Evolutionary conservation across 306 rosid species (phyloP), one percentile per base, ranked within the genome.

Genomic region (Urtica urens): DNA sequence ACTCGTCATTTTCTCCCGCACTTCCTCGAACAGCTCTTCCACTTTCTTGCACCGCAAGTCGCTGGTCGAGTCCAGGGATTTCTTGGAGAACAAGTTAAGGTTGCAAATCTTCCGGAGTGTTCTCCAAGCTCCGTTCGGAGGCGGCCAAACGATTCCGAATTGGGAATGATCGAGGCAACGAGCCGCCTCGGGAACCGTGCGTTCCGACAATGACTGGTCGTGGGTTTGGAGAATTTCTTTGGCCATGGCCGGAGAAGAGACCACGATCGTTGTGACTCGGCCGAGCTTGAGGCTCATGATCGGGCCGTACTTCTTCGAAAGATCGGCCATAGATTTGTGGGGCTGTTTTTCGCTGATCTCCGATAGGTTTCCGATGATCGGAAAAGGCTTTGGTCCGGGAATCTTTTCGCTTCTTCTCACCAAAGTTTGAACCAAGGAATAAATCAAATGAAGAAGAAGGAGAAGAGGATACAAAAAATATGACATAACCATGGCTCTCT

Each of bases 341-440:
- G 82, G 79, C n/a, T n/a, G n/a, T n/a, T 50, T 62, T 16, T 64
- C 34, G 0, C 72, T 69, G 5, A 77, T 66, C 5, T 63, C 61
- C 6, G 73, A 42, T 3, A 74, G 68, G 49, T 74, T 81, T 16
- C 85, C 81, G 0, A 71, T 59, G 34, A 81, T 2, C 4, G 85
- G 79, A 6, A 42, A 51, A 1, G 72, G 59, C 2, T 23, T 69
- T 13, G 77, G 90, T 4, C 84, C 90, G 0, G 79, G 81, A n/a
- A n/a, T n/a, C n/a, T n/a, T n/a, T n/a, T n/a, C n/a, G n/a, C n/a
- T n/a, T n/a, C n/a, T n/a, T n/a, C n/a, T n/a, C n/a, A n/a, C n/a
- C n/a, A n/a, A n/a, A n/a, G n/a, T n/a, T n/a, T n/a, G n/a, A n/a
- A n/a, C n/a, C n/a, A n/a, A n/a, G n/a, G n/a, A n/a, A n/a, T n/a